Evolutionary conservation across 495 filamentous ascomycete genomes (phyloP), one percentile per base, ranked within the genome.

Genomic region (Aspergillus bertholletiae): DNA sequence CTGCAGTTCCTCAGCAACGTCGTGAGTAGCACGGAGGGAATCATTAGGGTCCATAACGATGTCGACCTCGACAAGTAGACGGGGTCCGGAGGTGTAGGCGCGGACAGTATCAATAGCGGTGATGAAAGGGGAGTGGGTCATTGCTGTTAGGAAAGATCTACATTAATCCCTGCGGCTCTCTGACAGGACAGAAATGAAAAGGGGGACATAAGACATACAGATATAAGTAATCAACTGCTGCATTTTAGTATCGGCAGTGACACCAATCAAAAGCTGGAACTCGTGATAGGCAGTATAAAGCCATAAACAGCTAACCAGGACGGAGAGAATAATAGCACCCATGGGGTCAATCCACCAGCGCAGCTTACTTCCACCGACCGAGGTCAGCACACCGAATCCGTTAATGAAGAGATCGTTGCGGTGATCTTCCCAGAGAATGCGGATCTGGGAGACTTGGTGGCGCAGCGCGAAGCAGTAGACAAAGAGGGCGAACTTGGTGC

Each of bases 211-310:
- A 20, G 43, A 68, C 77, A 58, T 76, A 83, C 90, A 92, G 65
- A 97, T 89, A 71, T 98, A 98, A 0, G 94, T 98, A 57, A 97
- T 95, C 55, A 96, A 81, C 69, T 96, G 91, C 73, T 96, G 86
- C 74, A 88, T 90, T 61, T 89, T 83, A 9, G 90, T 87, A 43
- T 88, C 82, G 0, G 94, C 95, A 0, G 88, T 88, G 3, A 95
- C 88, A 43, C 94, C 94, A 51, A 98, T 87, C 8, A 98, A 79
- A 20, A 96, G 75, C 70, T 95, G 80, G 74, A 96, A 96, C 72
- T 98, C 93, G 49, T 77, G 79, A 62, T 91, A 96, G 1, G 92
- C 91, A 6, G 92, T 95, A 48, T 82, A 77, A 15, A 88, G 71
- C 94, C 94, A 98, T 53, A 96, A 81, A 18, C 64, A 70, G 22